These are phyloP conservation scores for Colletotrichum shisoi DNA, from an alignment of 2,329 filamentous ascomycete species.

Conservation along the genomic window DNA sequence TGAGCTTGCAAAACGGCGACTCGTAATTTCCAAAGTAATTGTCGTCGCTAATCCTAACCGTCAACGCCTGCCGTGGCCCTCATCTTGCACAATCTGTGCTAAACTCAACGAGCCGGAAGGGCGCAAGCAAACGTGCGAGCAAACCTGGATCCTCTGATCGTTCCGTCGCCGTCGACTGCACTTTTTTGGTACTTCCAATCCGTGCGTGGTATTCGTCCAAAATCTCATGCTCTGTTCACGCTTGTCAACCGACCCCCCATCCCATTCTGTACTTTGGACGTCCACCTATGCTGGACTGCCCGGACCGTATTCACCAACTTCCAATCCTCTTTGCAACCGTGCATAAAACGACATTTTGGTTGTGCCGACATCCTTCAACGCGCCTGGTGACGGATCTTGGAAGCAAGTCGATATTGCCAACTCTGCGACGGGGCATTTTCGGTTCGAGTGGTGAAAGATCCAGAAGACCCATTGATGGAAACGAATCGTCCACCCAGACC, in stretches of 20 bases:
- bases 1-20: conserved; percentile 22
- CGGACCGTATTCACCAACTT: conserved; percentile 19
- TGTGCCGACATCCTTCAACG: neutral
- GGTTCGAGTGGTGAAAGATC: neutral
- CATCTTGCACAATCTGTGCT: conserved; percentile 25
- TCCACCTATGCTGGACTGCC: conserved; percentile 5
- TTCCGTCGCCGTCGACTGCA: conserved; percentile 18
- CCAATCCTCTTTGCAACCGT: conserved; percentile 6
- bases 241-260: conserved; percentile 9
- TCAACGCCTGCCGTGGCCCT: conserved; percentile 6
- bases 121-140: neutral
- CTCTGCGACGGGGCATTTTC: neutral
- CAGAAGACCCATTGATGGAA: conserved; percentile 1
- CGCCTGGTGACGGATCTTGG: neutral
- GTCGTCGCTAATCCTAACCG: conserved; percentile 32
- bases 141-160: conserved; percentile 11
- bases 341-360: neutral
- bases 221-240: neutral
- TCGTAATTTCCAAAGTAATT: conserved; percentile 27
- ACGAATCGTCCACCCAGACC: conserved; percentile 3
- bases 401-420: conserved; percentile 1
- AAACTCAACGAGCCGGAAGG: neutral
- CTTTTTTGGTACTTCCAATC: neutral
- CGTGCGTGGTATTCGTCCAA: neutral
- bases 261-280: neutral